Conservation (phyloP, 2,329 filamentous ascomycete species). For the Penicillium psychrosexuale region DNA sequence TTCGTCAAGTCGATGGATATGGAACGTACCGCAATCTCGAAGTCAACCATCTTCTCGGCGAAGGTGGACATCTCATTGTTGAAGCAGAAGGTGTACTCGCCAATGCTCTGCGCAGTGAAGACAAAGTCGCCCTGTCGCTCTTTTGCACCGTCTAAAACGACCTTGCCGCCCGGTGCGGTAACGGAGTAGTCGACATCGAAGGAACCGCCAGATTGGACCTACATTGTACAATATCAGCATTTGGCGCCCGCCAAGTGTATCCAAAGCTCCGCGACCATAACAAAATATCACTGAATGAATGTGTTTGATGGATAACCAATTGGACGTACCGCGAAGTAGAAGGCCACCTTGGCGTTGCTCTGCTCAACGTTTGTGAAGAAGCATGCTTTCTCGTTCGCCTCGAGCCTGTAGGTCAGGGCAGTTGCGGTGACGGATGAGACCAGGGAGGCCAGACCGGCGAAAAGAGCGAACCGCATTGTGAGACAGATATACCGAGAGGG, state of each 20-base stretch:
- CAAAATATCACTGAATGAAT: not conserved
- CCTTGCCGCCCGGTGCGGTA: slow-evolving; percentile 72
- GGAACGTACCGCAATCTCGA: slow-evolving; percentile 80
- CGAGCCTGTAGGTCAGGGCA: slow-evolving; percentile 88
- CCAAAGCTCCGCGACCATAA: not conserved
- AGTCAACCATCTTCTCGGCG: slow-evolving; percentile 95
- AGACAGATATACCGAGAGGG: slow-evolving; percentile 13
- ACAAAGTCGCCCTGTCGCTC: slow-evolving; percentile 97
- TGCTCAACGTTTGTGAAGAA: slow-evolving; percentile 82
- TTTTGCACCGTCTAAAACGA: slow-evolving; percentile 82
- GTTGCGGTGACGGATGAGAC: slow-evolving; percentile 74
- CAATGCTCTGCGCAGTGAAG: slow-evolving; percentile 82
- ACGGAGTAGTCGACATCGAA: slow-evolving; percentile 97
- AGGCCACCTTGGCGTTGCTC: slow-evolving; percentile 83
- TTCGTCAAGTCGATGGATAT: not conserved
- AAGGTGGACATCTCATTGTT: slow-evolving; percentile 98
- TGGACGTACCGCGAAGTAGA: slow-evolving; percentile 88
- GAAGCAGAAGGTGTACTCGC: slow-evolving; percentile 97
- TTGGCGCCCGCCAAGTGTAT: not conserved
- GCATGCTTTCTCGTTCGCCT: slow-evolving; percentile 89
- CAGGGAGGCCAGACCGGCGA: slow-evolving; percentile 67
- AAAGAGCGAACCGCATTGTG: slow-evolving; percentile 64
- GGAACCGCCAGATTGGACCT: slow-evolving; percentile 97
- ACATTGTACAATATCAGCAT: slow-evolving; percentile 9
- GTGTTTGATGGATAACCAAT: not conserved